A percentile compares a stretch with the other conserved stretches of the same genome.
These are phyloP conservation scores for Euryodendron excelsum DNA, from an alignment of 148 eudicot species.

Conservation along the genomic window DNA sequence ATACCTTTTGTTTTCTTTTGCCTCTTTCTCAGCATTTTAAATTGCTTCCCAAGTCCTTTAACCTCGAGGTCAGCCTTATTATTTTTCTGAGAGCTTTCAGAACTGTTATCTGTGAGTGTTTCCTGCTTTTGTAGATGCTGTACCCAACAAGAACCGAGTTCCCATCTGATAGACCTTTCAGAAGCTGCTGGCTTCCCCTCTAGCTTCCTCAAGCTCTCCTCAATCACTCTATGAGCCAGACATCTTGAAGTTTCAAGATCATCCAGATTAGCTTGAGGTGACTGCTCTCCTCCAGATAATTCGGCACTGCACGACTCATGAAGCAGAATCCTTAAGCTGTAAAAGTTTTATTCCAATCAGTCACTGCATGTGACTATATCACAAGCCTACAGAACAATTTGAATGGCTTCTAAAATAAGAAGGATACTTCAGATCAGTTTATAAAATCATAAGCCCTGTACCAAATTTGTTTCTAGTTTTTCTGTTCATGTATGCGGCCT, in stretches of 20 bases:
- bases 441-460: not conserved
- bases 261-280: constrained; percentile 27
- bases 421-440: not conserved
- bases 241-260: constrained; percentile 52
- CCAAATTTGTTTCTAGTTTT: not conserved
- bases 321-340: constrained; percentile 81
- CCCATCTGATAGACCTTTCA: constrained; percentile 78
- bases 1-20: constrained; percentile 45
- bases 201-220: constrained; percentile 60
- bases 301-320: constrained; percentile 43
- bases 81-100: constrained; percentile 41
- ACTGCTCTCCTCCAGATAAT: constrained; percentile 40
- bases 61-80: constrained; percentile 49
- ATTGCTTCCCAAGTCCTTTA: constrained; percentile 88
- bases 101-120: constrained; percentile 35
- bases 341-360: constrained; percentile 10
- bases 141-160: constrained; percentile 96
- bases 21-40: constrained; percentile 79
- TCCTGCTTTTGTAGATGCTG: constrained; percentile 93
- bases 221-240: constrained; percentile 47
- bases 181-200: constrained; percentile 38
- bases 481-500: not conserved
- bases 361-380: not conserved
- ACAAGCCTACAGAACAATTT: not conserved
- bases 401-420: not conserved